Evolutionary conservation across 192 early-diverging fungal species (phyloP), one percentile per base, ranked within the genome.

Genomic region (Gonapodya sp.): DNA sequence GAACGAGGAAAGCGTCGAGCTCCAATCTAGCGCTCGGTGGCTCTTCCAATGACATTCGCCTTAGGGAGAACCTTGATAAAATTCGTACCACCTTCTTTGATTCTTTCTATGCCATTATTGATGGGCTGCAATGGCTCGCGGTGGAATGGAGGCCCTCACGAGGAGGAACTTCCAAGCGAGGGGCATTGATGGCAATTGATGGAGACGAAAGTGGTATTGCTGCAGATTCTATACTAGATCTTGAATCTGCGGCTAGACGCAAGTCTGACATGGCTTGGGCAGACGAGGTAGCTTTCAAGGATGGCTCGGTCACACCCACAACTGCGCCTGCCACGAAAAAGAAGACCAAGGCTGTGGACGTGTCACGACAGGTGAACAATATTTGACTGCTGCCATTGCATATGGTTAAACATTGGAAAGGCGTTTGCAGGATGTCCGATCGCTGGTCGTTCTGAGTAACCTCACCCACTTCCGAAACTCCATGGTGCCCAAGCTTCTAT

Each of bases 391-490:
- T 64, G 46, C 46, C 46, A 16, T 24, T 64, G 8, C 46, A n/a
- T n/a, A n/a, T n/a, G n/a, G n/a, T 24, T 64, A 16, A 64, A 64
- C 46, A 64, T 64, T 64, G 8, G 8, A 64, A 8, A 8, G 24
- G 24, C 46, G 79, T 1, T 37, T 83, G 14, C 82, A 92, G 87
- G 92, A 94, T 83, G 83, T 89, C 0, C 86, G 93, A 8, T 88
- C 90, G n/a, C 87, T 98, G 81, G 87, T 96, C 36, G 93, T 94
- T 0, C 87, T 98, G 36, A 93, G 92, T 84, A 97, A 97, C 81
- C 82, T 98, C 81, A 87, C 87, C 18, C 93, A 94, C 78, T 86
- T 96, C 73, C 85, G 90, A 35, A 85, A 89, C 36, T 86, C 84
- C 73, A 90, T 95, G 24, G 87, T 98, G 24, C 94, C 94, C 0